Percentiles rank a stretch among this genome's conserved stretches.
phyloP scores from a whole-genome alignment of 2,329 filamentous ascomycete species.

The Arthrinium puccinioides region DNA sequence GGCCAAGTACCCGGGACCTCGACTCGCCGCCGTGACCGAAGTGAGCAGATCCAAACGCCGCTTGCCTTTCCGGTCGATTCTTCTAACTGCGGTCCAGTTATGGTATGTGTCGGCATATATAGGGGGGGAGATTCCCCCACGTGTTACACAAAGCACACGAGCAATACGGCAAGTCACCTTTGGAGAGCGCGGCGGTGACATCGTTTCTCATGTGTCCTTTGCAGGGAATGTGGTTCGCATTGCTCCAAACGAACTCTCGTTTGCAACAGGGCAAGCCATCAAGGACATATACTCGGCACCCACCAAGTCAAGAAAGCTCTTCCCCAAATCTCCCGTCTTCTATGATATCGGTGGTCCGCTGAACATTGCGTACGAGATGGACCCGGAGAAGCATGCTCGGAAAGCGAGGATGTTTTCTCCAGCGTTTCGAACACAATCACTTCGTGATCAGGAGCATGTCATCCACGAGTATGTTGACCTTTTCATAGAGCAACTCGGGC shows the following conservation, averaged over 20 bases:
- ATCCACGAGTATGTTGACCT: conserved; percentile 13
- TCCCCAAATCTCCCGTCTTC: conserved; percentile 9
- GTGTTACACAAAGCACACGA: conserved; percentile 7
- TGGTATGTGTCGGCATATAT: conserved; percentile 9
- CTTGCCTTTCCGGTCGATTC: too few relatives aligned
- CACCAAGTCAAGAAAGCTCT: conserved; percentile 12
- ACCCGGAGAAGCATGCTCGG: conserved; percentile 12
- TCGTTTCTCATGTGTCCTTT: too few relatives aligned
- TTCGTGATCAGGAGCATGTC: conserved; percentile 14
- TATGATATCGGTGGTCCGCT: conserved; percentile 9
- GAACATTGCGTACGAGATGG: conserved; percentile 10
- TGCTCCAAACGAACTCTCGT: conserved; percentile 14
- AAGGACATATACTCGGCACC: conserved; percentile 11
- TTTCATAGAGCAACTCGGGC: conserved; percentile 10
- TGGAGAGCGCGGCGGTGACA: too few relatives aligned
- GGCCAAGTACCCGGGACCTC: conserved; percentile 13
- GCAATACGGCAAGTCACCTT: conserved; percentile 6
- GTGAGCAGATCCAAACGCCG: conserved; percentile 3
- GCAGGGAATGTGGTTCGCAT: conserved; percentile 11
- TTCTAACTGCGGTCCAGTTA: conserved; percentile 5
- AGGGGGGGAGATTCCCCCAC: conserved; percentile 5
- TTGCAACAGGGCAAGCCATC: conserved; percentile 6
- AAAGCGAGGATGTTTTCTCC: conserved; percentile 12
- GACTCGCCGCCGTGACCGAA: conserved; percentile 11
- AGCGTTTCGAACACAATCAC: conserved; percentile 11